Base-by-base conservation (phyloP, 805 yeast genomes). In the Starmerella bacillaris region DNA sequence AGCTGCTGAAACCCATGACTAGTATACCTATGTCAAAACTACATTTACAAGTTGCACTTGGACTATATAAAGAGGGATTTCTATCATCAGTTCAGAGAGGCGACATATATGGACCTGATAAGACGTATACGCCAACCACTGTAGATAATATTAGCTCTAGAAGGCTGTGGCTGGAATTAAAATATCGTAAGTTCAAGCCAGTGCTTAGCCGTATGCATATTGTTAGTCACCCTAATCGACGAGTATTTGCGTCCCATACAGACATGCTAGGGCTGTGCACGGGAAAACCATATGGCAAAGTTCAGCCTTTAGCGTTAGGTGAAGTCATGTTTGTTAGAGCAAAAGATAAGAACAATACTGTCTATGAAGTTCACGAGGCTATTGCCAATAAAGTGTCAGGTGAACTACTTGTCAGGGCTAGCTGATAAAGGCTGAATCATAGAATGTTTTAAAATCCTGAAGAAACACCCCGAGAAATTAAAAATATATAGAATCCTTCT, bases 1-100 rank as follows among this genome's bases (percentile, higher is more conserved):
- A 76, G 54, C 86, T 79, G 33, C 70, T 71, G 50, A 59, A 72
- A 30, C 67, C 86, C 8, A 55, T 75, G 39, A 80, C 95, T 0
- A 68, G 82, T 15, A 67, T 89, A 15, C 94, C 94, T 18, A 78
- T 74, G 61, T 70, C 84, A 11, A 73, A 76, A 47, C 61, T 82
- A 47, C 92, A 86, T 55, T 64, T 89, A 37, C 82, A 78, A 49
- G 67, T 89, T 33, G 80, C 92, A 11, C 61, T 78, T 35, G 86
- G 83, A 24, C 67, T 89, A 26, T 80, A 86, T 60, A 78, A 76
- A 44, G 92, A 84, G 57, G 98, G 98, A 0, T 82, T 86, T 53
- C 61, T 89, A 30, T 68, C 83, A 1, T 69, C 83, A 2, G 67
- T 89, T 35, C 92, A 79, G 50, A 70, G 79, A 50, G 98, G 98